Conservation (phyloP, 2,329 filamentous ascomycete species). For the Basipetospora sp. region DNA sequence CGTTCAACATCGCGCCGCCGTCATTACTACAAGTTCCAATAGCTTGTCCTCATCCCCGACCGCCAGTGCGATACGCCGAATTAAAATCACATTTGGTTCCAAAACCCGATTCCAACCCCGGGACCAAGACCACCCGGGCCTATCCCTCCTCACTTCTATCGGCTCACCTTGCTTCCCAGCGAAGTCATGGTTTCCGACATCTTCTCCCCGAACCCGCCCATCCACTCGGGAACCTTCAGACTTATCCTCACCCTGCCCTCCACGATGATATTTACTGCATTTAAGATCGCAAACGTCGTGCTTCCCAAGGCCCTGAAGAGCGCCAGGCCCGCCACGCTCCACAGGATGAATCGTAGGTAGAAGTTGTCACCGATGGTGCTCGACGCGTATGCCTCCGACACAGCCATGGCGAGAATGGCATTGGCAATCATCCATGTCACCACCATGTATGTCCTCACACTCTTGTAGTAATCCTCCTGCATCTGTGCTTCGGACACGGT, state of each 20-base stretch:
- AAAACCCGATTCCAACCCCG: not conserved
- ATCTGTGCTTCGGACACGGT: constrained; percentile 59
- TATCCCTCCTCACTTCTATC: constrained; percentile 15
- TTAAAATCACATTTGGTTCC: constrained; percentile 4
- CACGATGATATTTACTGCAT: constrained; percentile 67
- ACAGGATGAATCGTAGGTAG: constrained; percentile 86
- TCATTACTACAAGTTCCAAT: too few species aligned
- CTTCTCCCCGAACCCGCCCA: constrained; percentile 28
- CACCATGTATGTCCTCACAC: constrained; percentile 95
- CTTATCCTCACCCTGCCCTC: constrained; percentile 62
- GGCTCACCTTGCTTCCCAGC: constrained; percentile 28
- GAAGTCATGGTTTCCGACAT: constrained; percentile 35
- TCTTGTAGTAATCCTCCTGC: constrained; percentile 97
- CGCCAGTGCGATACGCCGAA: constrained; percentile 5
- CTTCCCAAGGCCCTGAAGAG: constrained; percentile 76
- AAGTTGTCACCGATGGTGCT: constrained; percentile 64
- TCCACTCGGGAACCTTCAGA: constrained; percentile 37
- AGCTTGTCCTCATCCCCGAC: constrained; percentile 28
- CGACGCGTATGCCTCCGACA: constrained; percentile 69
- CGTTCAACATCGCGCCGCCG: too few species aligned
- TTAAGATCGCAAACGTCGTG: constrained; percentile 69
- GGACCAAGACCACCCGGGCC: constrained; percentile 1
- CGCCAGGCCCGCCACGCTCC: constrained; percentile 74
- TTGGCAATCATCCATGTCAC: constrained; percentile 88
- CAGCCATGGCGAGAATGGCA: constrained; percentile 81